A percentile compares a stretch with the other conserved stretches of the same genome.
Conservation (phyloP, 176 grass and related monocot species). For the Juncus inflexus region DNA sequence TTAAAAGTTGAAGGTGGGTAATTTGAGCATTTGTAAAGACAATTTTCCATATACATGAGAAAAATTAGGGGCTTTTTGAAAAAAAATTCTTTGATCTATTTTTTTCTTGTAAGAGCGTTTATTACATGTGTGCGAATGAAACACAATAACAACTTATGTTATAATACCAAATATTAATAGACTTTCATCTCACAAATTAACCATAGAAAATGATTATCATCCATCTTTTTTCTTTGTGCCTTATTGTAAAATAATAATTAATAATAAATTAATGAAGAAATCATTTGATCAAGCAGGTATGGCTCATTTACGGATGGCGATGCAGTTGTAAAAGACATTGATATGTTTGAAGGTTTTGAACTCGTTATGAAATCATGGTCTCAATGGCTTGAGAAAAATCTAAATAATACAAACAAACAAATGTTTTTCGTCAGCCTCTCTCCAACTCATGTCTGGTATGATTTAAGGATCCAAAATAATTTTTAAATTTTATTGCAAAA, state of each 20-base stretch:
- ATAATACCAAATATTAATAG: background rate
- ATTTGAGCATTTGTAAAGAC: too few relatives aligned
- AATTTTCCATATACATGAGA: too few relatives aligned
- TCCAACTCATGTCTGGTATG: slow-evolving; percentile 67
- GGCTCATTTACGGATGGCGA: slow-evolving; percentile 60
- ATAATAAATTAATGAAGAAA: background rate
- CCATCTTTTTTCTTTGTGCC: background rate
- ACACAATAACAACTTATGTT: background rate
- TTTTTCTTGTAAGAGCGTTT: too few relatives aligned
- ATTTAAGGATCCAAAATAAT: slow-evolving; percentile 12
- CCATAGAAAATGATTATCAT: background rate
- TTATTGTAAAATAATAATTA: background rate
- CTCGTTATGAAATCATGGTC: slow-evolving; percentile 65
- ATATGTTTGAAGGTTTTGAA: slow-evolving; percentile 65
- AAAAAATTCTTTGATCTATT: too few relatives aligned
- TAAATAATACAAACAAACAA: slow-evolving; percentile 47
- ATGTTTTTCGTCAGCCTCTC: slow-evolving; percentile 82
- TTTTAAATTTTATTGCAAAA: slow-evolving; percentile 14
- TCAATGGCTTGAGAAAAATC: slow-evolving; percentile 44
- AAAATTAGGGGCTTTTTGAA: too few relatives aligned
- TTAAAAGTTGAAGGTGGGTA: too few relatives aligned
- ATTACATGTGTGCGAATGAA: background rate
- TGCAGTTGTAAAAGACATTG: slow-evolving; percentile 51
- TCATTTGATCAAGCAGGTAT: slow-evolving; percentile 36
- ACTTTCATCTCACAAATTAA: too few relatives aligned